Conservation (phyloP, 2,329 filamentous ascomycete species). For the Corinectria fuckeliana region DNA sequence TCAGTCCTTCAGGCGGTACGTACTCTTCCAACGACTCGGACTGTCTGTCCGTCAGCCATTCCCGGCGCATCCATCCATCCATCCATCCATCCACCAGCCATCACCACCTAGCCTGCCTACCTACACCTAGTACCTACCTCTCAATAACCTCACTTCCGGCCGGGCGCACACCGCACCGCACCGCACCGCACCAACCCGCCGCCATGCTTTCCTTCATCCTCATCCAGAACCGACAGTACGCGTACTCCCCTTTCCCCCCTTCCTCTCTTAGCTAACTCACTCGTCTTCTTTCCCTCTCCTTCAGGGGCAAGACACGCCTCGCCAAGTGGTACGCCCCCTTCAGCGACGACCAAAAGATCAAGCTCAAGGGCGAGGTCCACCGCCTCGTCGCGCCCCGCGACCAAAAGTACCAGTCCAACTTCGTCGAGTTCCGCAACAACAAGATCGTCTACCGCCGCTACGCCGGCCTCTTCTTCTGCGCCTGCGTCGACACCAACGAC, state of each 20-base stretch:
- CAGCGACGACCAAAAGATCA: constrained; percentile 98
- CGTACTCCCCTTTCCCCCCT: neutral
- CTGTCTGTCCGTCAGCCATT: constrained; percentile 13
- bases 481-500: constrained; percentile 98
- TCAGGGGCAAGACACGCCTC: constrained; percentile 94
- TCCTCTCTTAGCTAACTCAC: neutral
- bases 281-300: constrained; percentile 6
- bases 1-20: too few species aligned
- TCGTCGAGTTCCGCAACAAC: constrained; percentile 93
- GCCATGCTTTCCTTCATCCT: constrained; percentile 83
- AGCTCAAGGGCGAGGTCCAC: constrained; percentile 98
- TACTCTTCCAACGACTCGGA: neutral
- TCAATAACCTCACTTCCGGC: constrained; percentile 5
- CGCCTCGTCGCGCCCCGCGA: constrained; percentile 96
- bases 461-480: constrained; percentile 98
- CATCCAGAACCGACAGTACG: constrained; percentile 86
- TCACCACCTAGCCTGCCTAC: too few species aligned
- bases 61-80: constrained; percentile 10
- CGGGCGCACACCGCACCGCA: neutral
- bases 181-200: constrained; percentile 2
- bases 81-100: neutral
- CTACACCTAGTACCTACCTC: too few species aligned
- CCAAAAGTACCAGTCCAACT: constrained; percentile 99
- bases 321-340: constrained; percentile 99
- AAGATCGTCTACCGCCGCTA: constrained; percentile 98